Evolutionary conservation across 495 filamentous ascomycete genomes (phyloP), one percentile per base, ranked within the genome.

Genomic region (Barbatosphaeria neglecta): DNA sequence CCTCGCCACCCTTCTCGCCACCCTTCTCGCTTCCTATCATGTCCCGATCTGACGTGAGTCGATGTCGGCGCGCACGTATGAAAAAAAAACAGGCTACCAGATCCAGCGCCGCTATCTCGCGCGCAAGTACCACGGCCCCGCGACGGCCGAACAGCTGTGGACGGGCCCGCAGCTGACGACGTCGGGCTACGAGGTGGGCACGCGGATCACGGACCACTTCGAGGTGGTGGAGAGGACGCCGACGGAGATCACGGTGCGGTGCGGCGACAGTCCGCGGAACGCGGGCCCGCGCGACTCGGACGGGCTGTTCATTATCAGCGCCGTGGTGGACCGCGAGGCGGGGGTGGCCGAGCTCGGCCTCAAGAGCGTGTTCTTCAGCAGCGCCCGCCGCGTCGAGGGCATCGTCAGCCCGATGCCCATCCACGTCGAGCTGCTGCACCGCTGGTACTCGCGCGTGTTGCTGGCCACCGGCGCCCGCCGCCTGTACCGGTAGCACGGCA

Each of bases 191-290:
- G 71, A 79, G 22, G 62, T 73, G 31, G 82, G 82, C 22, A 82
- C 82, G 18, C 58, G 74, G 23, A 75, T 86, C 53, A 83, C 80
- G 22, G 83, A 88, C 56, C 83, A 88, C 62, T 87, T 88, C 59
- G 81, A 88, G 60, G 82, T 88, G 0, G 62, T 88, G 2, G 75
- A 78, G 48, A 81, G 83, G 60, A 76, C 72, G 16, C 66, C 75
- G 7, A 73, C 73, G 22, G 65, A 68, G 23, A 81, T 86, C 38
- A 58, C 75, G 6, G 72, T 86, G 23, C 76, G 84, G 16, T 81
- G 79, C 55, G 84, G 83, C 20, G 83, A 80, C 48, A 76, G 77
- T 4, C 84, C 84, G 0, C 66, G 77, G 42, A 73, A 74, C 22
- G 52, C 50, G 22, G 76, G 67, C 0, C 69, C 80, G 22, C 67